These are phyloP conservation scores for Agrocybe praecox DNA, from an alignment of 768 basidiomycete species.

Conservation along the genomic window DNA sequence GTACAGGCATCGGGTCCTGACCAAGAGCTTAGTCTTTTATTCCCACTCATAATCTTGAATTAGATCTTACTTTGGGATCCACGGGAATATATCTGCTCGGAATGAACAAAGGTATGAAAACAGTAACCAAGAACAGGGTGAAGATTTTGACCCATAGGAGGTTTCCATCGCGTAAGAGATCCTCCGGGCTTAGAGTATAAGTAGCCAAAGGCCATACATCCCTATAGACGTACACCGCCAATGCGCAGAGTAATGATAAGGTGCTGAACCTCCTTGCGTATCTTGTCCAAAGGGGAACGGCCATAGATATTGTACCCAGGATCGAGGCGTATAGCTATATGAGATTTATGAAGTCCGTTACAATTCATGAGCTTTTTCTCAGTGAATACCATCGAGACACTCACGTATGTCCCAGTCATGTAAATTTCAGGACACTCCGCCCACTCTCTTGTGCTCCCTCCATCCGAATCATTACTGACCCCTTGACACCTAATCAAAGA, in stretches of 20 bases:
- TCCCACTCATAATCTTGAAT: background rate
- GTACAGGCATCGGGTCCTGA: conserved; percentile 32
- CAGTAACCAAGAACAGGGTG: conserved; percentile 42
- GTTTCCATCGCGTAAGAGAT: background rate
- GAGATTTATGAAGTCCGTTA: background rate
- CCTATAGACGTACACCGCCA: background rate
- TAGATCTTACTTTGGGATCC: conserved; percentile 41
- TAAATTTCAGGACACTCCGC: background rate
- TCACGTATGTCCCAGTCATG: background rate
- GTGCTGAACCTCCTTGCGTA: background rate
- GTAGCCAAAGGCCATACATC: background rate
- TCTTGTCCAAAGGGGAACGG: background rate
- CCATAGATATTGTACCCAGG: background rate
- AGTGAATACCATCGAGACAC: background rate
- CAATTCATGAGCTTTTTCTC: no score
- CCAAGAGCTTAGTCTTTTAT: background rate
- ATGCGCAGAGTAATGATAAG: background rate
- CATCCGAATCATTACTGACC: background rate
- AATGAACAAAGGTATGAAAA: conserved; percentile 51
- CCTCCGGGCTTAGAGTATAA: background rate
- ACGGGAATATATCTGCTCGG: conserved; percentile 57
- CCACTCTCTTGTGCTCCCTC: background rate
- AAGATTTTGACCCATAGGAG: conserved; percentile 52
- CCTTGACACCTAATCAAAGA: background rate
- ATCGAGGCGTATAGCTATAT: background rate